phyloP scores from a whole-genome alignment of 352 stramenopile genomes.

The Globisporangium middletonii region DNA sequence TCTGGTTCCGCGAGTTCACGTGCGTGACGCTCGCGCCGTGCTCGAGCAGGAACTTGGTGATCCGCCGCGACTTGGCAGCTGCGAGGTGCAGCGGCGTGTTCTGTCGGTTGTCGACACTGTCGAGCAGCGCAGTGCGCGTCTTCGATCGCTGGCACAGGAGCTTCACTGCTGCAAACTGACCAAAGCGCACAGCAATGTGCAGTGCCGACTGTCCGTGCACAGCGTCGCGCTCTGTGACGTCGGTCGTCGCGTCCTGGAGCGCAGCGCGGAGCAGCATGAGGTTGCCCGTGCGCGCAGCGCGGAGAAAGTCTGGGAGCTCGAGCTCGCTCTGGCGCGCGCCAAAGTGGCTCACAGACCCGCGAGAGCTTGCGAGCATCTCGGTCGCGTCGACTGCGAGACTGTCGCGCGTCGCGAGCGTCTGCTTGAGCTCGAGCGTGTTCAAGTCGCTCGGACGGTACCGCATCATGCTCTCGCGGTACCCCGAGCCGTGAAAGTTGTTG shows the following conservation, averaged over 20 bases:
- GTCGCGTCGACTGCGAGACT: conserved; percentile 30
- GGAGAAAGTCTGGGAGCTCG: conserved; percentile 51
- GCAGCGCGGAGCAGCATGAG: conserved; percentile 43
- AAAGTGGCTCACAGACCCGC: conserved; percentile 38
- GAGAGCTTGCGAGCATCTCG: conserved; percentile 21
- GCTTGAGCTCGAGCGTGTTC: conserved; percentile 38
- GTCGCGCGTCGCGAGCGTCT: conserved; percentile 42
- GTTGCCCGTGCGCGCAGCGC: conserved; percentile 63
- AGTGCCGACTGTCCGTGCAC: conserved; percentile 73
- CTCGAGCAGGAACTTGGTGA: conserved; percentile 81
- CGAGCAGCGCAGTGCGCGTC: conserved; percentile 47
- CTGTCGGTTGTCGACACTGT: conserved; percentile 59
- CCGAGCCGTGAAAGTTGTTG: not conserved
- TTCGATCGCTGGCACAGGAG: conserved; percentile 59
- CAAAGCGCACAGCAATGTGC: conserved; percentile 75
- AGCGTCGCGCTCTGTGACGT: conserved; percentile 58
- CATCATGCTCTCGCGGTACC: conserved; percentile 50
- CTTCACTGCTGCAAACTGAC: conserved; percentile 67
- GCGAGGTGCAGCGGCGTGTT: conserved; percentile 80
- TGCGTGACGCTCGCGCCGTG: conserved; percentile 51
- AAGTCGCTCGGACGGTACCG: conserved; percentile 65
- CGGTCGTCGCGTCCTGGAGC: conserved; percentile 51
- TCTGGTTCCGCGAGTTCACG: conserved; percentile 70
- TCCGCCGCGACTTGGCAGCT: conserved; percentile 70
- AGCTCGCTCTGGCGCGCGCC: conserved; percentile 47